Conservation (phyloP, 2,329 filamentous ascomycete genomes). For the Fusarium avenaceum region DNA sequence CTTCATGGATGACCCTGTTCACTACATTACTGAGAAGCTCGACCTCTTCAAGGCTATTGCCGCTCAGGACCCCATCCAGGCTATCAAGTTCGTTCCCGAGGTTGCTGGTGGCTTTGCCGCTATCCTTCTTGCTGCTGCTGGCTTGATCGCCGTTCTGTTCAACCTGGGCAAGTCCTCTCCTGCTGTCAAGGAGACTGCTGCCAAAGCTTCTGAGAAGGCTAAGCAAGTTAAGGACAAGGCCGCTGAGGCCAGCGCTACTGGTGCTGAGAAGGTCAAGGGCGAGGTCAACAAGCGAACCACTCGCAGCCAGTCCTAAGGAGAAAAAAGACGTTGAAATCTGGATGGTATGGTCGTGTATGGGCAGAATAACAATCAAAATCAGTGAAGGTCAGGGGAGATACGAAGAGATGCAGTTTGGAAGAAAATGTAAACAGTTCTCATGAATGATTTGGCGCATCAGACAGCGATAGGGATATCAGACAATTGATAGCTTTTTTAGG, state of each 20-base stretch:
- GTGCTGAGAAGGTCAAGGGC: slow-evolving; percentile 80
- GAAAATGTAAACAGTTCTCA: slow-evolving; percentile 42
- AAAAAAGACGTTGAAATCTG: not conserved
- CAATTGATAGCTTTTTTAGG: slow-evolving; percentile 34
- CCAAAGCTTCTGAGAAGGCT: slow-evolving; percentile 76
- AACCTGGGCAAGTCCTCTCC: slow-evolving; percentile 75
- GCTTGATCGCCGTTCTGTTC: slow-evolving; percentile 76
- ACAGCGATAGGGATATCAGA: slow-evolving; percentile 36
- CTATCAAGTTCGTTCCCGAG: slow-evolving; percentile 91
- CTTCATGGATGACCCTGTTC: slow-evolving; percentile 91
- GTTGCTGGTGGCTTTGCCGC: slow-evolving; percentile 85
- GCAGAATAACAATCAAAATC: slow-evolving; percentile 20
- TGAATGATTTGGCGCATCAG: slow-evolving; percentile 39
- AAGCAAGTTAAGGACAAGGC: slow-evolving; percentile 79
- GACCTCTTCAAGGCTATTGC: slow-evolving; percentile 89
- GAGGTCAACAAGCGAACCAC: slow-evolving; percentile 75
- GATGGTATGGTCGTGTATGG: slow-evolving; percentile 9
- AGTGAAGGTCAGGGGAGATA: slow-evolving; percentile 14
- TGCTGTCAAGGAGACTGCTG: slow-evolving; percentile 79
- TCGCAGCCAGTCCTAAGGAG: slow-evolving; percentile 66
- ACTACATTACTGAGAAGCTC: slow-evolving; percentile 91
- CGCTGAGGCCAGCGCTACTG: slow-evolving; percentile 68
- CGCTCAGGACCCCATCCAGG: slow-evolving; percentile 84
- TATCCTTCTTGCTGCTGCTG: slow-evolving; percentile 76
- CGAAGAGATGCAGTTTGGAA: slow-evolving; percentile 27